These are phyloP conservation scores for Trametes cinnabarina DNA, from an alignment of 768 basidiomycete species.

Conservation along the genomic window DNA sequence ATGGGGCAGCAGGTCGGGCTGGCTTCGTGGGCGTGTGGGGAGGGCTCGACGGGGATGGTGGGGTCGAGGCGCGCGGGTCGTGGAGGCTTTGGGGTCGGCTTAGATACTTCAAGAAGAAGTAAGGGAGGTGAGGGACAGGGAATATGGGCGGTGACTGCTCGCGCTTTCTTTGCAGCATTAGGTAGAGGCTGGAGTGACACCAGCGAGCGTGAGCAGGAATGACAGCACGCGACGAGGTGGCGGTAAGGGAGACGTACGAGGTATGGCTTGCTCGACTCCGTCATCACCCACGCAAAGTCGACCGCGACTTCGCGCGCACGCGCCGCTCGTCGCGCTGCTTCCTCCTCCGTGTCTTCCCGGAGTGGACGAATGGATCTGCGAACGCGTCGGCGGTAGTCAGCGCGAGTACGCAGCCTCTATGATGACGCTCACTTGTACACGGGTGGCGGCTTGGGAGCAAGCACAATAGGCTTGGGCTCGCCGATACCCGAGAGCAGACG, in stretches of 20 bases:
- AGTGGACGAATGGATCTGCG: slow-evolving; percentile 29
- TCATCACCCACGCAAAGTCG: slow-evolving; percentile 26
- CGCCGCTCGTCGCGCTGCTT: slow-evolving; percentile 25
- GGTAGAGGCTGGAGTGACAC: background rate
- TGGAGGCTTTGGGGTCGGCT: slow-evolving; percentile 4
- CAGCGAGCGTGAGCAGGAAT: background rate
- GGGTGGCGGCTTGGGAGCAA: slow-evolving; percentile 23
- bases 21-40: slow-evolving; percentile 22
- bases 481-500: slow-evolving; percentile 23
- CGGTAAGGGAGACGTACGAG: slow-evolving; percentile 20
- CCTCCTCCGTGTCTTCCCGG: slow-evolving; percentile 29
- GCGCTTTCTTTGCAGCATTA: slow-evolving; percentile 1
- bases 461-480: slow-evolving; percentile 20
- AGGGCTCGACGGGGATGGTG: slow-evolving; percentile 14
- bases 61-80: background rate
- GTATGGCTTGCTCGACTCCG: slow-evolving; percentile 22
- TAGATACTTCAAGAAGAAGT: slow-evolving; percentile 1
- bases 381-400: background rate
- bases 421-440: slow-evolving; percentile 16
- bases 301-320: slow-evolving; percentile 31
- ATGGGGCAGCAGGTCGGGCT: slow-evolving; percentile 19
- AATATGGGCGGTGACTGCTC: background rate
- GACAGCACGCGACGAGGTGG: background rate
- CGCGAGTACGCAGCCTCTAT: too few relatives aligned
- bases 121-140: background rate